phyloP scores from a whole-genome alignment of 1,284 basidiomycete species.

The Xerocomus minutiporus region DNA sequence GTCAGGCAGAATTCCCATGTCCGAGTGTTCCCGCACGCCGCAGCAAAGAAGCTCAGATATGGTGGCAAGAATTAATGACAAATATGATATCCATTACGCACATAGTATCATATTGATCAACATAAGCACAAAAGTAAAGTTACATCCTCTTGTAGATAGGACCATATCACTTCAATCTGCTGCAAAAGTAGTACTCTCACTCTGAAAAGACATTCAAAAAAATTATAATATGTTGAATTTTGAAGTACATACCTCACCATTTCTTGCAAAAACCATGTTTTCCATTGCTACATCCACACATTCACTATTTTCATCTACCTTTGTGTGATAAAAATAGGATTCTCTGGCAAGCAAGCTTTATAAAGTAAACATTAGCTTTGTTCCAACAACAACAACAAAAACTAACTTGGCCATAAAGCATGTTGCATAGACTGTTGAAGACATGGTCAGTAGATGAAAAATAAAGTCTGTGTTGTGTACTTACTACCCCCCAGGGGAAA shows the following conservation, averaged over 20 bases:
- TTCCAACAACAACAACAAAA: not conserved
- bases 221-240: not conserved
- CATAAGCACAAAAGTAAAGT: too few species aligned
- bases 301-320: not conserved
- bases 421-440: conserved; percentile 21
- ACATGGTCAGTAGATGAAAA: not conserved
- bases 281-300: not conserved
- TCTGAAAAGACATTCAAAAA: conserved; percentile 3
- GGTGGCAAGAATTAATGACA: too few species aligned
- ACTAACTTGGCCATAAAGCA: conserved; percentile 29
- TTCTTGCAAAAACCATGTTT: conserved; percentile 12
- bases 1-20: conserved; percentile 35
- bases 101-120: too few species aligned
- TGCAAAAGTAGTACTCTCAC: not conserved
- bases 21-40: conserved; percentile 47
- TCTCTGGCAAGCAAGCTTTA: conserved; percentile 26
- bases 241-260: conserved; percentile 9
- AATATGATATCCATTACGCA: too few species aligned
- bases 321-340: conserved; percentile 19
- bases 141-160: too few species aligned
- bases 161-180: not conserved
- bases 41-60: too few species aligned
- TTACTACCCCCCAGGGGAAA: conserved; percentile 25
- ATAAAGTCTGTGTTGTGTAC: not conserved
- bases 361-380: not conserved